Conservation (phyloP, 1,284 basidiomycete species). For the Apiotrichum gamsii region DNA sequence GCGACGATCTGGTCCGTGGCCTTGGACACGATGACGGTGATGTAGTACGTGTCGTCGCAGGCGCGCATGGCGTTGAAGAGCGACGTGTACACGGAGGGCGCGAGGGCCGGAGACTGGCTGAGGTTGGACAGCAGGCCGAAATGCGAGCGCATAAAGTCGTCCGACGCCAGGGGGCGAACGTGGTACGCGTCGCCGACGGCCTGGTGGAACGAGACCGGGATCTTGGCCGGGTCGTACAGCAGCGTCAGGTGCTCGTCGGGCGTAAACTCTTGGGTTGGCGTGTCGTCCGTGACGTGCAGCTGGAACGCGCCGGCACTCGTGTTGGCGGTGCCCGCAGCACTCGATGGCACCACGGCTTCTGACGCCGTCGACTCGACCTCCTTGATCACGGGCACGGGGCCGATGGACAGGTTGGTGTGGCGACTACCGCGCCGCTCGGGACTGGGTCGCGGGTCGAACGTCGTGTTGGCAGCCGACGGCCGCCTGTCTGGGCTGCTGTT, state of each 20-base stretch:
- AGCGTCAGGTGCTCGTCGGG: constrained; percentile 66
- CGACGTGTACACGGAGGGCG: constrained; percentile 60
- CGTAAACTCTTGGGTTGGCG: constrained; percentile 50
- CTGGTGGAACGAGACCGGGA: constrained; percentile 45
- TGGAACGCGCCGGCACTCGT: too few species aligned
- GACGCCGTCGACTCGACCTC: too few species aligned
- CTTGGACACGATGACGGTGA: constrained; percentile 74
- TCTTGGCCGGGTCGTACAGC: constrained; percentile 61
- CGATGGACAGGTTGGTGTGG: too few species aligned
- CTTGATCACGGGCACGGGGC: too few species aligned
- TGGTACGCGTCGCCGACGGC: constrained; percentile 26
- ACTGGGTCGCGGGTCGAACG: too few species aligned
- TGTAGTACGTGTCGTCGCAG: constrained; percentile 65
- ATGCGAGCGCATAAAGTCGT: constrained; percentile 79
- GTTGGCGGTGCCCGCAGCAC: too few species aligned
- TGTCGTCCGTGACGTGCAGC: too few species aligned
- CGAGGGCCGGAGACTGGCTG: constrained; percentile 69
- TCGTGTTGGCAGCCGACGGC: too few species aligned
- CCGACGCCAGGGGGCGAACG: constrained; percentile 76
- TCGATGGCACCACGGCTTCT: too few species aligned
- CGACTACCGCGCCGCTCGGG: too few species aligned
- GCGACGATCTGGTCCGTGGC: constrained; percentile 72
- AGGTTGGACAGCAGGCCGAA: constrained; percentile 75
- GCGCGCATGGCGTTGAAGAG: constrained; percentile 55
- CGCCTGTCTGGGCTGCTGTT: too few species aligned